Percentiles rank a stretch among this genome's conserved stretches.
These are phyloP conservation scores for Protea cynaroides DNA, from an alignment of 164 flowering plant genomes.

Conservation along the genomic window DNA sequence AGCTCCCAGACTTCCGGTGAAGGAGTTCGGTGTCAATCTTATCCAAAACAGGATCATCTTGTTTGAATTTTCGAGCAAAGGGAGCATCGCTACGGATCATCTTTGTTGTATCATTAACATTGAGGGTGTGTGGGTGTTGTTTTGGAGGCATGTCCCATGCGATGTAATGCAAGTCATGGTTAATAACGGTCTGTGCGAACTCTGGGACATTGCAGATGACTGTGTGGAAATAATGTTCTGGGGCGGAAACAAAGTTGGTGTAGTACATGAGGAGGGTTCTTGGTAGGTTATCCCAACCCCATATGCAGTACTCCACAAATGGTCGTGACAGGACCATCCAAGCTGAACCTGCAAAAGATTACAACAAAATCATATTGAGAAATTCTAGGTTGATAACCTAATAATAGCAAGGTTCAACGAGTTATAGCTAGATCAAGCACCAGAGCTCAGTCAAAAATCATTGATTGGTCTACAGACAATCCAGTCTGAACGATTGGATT, in stretches of 20 bases:
- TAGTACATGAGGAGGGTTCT: conserved; percentile 39
- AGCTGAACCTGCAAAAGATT: conserved; percentile 31
- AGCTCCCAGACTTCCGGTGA: conserved; percentile 17
- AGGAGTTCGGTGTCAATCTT: conserved; percentile 19
- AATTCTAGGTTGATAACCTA: neutral
- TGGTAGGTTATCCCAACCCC: conserved; percentile 45
- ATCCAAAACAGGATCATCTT: conserved; percentile 17
- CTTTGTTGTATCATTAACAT: conserved; percentile 13
- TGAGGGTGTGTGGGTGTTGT: conserved; percentile 23
- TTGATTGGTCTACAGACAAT: too few relatives aligned
- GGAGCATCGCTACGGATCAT: conserved; percentile 22
- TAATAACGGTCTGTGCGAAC: too few relatives aligned
- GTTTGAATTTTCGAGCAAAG: conserved; percentile 22
- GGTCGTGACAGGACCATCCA: conserved; percentile 36
- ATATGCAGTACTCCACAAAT: conserved; percentile 29
- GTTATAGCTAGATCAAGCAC: too few relatives aligned
- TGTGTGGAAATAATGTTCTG: too few relatives aligned
- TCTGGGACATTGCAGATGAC: too few relatives aligned
- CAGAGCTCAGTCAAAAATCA: too few relatives aligned
- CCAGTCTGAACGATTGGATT: too few relatives aligned
- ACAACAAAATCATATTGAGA: neutral
- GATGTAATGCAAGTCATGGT: too few relatives aligned
- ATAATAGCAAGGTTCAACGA: too few relatives aligned
- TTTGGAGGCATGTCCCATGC: conserved; percentile 5
- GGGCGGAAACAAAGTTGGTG: conserved; percentile 34